Conservation (phyloP, 2,329 filamentous ascomycete species). For the Uncinocarpus reesii region DNA sequence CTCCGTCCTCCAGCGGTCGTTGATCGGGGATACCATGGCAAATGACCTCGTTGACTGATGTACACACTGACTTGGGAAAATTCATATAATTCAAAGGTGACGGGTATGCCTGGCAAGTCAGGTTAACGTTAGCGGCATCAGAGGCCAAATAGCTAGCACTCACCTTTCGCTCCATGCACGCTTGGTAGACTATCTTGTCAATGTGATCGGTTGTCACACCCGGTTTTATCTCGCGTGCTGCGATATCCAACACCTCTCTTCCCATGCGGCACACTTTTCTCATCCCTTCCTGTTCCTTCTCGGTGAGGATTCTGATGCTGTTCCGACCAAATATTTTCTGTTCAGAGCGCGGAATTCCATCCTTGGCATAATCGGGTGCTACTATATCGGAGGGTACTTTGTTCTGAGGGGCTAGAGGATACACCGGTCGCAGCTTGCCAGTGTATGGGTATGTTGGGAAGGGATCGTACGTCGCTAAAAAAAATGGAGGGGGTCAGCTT, state of each 20-base stretch:
- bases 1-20: slow-evolving; percentile 74
- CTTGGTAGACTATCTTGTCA: slow-evolving; percentile 89
- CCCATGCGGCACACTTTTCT: slow-evolving; percentile 79
- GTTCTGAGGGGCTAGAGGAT: slow-evolving; percentile 64
- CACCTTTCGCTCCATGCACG: slow-evolving; percentile 84
- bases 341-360: slow-evolving; percentile 63
- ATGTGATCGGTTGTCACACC: slow-evolving; percentile 93
- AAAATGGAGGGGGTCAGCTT: slow-evolving; percentile 63
- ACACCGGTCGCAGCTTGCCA: slow-evolving; percentile 73
- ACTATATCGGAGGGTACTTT: slow-evolving; percentile 68
- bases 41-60: slow-evolving; percentile 92
- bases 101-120: slow-evolving; percentile 62
- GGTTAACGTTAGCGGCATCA: too few species aligned
- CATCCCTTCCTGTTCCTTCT: slow-evolving; percentile 77
- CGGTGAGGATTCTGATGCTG: slow-evolving; percentile 72
- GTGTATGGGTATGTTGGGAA: slow-evolving; percentile 81
- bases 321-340: slow-evolving; percentile 58
- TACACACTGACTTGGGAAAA: slow-evolving; percentile 97
- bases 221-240: slow-evolving; percentile 71
- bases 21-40: slow-evolving; percentile 97
- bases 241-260: slow-evolving; percentile 85
- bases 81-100: slow-evolving; percentile 90
- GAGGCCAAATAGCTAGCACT: slow-evolving; percentile 29
- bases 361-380: slow-evolving; percentile 76
- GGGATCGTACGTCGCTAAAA: slow-evolving; percentile 81